Evolutionary conservation across 306 rosid genomes (phyloP), one percentile per base, ranked within the genome.

Genomic region (Begonia loranthoides): DNA sequence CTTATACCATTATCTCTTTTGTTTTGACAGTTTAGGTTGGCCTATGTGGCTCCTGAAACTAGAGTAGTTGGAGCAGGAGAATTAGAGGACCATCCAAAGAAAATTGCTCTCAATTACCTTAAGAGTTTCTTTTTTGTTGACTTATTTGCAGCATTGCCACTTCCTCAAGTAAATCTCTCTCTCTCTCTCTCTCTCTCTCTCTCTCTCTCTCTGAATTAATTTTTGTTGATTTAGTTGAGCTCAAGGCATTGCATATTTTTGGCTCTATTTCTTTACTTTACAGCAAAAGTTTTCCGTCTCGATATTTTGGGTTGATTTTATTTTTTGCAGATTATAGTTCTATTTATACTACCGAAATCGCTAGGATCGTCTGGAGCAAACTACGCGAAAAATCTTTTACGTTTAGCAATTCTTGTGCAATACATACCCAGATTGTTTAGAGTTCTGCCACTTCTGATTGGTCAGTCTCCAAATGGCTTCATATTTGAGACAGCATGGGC

Each of bases 41-140:
- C 96, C 48, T 87, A 72, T 67, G 92, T 87, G 59, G 83, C 87
- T 66, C 94, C 85, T 3, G 96, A 87, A 58, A 65, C 96, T 0
- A 68, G 59, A 59, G 92, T 83, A 48, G 83, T 87, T 66, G 96
- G 96, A 72, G 87, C 96, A 49, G 96, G 96, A 33, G 85, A 74
- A 56, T 64, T 87, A 69, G 92, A 74, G 59, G 96, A 83, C 66
- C 79, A 76, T 60, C 96, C 96, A 13, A 76, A 61, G 62, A 66
- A 72, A 70, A 83, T 87, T 55, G 94, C 94, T 28, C 49, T 64
- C 41, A 53, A 79, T 68, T 87, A 87, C 72, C 41, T 87, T 46
- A 12, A 48, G 55, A 56, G 87, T 54, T 76, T 51, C 40, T 81
- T 87, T 61, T 43, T 78, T 14, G 2, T 87, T 12, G 96, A 87